Conservation (phyloP, 352 stramenopile genomes). For the Phytopythium mirpurense region DNA sequence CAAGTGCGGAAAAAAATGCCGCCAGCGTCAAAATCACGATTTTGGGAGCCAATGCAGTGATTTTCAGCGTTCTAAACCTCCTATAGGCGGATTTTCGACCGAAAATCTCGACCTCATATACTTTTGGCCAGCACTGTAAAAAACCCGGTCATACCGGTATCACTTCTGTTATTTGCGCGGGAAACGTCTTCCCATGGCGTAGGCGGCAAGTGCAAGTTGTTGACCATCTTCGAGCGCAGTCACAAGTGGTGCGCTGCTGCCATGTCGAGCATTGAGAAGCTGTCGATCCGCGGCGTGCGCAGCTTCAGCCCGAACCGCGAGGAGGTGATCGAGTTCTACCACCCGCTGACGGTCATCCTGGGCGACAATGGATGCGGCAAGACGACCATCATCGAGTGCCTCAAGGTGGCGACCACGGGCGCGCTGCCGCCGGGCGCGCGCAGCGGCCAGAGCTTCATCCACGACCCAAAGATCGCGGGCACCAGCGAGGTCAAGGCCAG, state of each 20-base stretch:
- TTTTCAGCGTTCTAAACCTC: too few relatives aligned
- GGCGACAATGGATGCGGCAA: conserved; percentile 97
- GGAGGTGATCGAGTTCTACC: conserved; percentile 97
- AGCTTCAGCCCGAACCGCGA: conserved; percentile 96
- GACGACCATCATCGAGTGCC: conserved; percentile 99
- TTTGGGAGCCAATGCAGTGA: too few relatives aligned
- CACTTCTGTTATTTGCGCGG: too few relatives aligned
- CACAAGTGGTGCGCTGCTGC: too few relatives aligned
- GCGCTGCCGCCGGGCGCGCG: conserved; percentile 88
- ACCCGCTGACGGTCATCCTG: conserved; percentile 98
- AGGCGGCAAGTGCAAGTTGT: background rate
- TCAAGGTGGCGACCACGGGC: conserved; percentile 97
- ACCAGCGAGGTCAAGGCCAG: conserved; percentile 90
- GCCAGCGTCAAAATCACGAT: too few relatives aligned
- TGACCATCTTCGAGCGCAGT: too few relatives aligned
- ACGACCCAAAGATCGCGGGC: conserved; percentile 93
- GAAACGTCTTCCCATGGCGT: too few relatives aligned
- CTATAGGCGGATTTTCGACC: too few relatives aligned
- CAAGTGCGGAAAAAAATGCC: background rate
- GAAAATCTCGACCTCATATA: too few relatives aligned
- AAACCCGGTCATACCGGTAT: too few relatives aligned
- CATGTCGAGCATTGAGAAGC: conserved; percentile 98
- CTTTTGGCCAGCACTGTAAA: too few relatives aligned
- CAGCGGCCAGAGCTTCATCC: conserved; percentile 93
- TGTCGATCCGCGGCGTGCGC: conserved; percentile 98